These are phyloP conservation scores for Nicotiana benthamiana DNA, from an alignment of 257 asterid genomes.

Conservation along the genomic window DNA sequence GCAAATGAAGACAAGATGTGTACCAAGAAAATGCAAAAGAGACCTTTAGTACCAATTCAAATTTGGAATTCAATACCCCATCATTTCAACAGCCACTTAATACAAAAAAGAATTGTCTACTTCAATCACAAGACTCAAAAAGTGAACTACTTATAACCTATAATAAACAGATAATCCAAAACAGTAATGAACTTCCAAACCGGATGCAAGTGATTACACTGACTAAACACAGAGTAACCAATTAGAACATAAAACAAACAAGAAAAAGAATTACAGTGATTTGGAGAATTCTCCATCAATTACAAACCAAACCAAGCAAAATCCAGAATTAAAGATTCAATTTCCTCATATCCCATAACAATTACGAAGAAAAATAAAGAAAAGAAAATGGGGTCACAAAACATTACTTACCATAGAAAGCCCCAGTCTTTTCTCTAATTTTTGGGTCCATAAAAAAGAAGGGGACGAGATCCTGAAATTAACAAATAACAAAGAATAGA, in stretches of 20 bases:
- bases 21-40: neutral
- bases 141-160: neutral
- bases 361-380: neutral
- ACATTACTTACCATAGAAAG: constrained; percentile 41
- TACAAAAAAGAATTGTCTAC: neutral
- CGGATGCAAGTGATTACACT: neutral
- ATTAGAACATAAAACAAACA: neutral
- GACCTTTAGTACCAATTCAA: neutral
- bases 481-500: neutral
- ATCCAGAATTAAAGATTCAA: constrained; percentile 12
- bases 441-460: constrained; percentile 30
- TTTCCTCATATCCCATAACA: neutral
- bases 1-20: neutral
- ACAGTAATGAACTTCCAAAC: neutral
- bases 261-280: neutral
- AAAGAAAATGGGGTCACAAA: neutral
- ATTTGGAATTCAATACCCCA: neutral
- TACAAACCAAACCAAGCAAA: neutral
- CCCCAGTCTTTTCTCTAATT: constrained; percentile 23
- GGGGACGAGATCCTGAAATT: constrained; percentile 50
- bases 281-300: neutral
- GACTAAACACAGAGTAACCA: neutral
- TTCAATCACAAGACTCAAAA: neutral
- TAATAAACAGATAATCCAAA: neutral
- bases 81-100: neutral